Conservation (phyloP, 148 eudicot genomes). For the Rhododendron molle region DNA sequence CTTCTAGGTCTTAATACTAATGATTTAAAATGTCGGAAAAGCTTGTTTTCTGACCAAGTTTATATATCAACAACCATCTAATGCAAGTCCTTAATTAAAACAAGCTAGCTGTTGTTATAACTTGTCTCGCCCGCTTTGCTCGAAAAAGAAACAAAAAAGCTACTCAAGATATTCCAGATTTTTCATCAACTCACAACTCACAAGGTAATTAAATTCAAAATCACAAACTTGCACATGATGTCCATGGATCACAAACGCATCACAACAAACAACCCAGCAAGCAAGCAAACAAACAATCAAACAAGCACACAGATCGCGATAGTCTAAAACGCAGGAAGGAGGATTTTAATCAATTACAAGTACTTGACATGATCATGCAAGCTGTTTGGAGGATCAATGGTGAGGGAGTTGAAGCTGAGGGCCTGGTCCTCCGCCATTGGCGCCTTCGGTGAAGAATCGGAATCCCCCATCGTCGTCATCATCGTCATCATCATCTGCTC, state of each 20-base stretch:
- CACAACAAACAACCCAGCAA: not conserved
- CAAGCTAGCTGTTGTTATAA: no score
- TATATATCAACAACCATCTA: no score
- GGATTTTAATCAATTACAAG: not conserved
- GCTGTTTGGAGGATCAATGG: slow-evolving; percentile 6
- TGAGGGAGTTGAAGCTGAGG: not conserved
- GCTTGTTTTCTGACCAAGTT: no score
- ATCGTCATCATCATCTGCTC: not conserved
- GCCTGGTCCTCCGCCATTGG: not conserved
- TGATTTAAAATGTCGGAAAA: no score
- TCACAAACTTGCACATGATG: not conserved
- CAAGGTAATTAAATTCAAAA: not conserved
- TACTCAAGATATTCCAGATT: no score
- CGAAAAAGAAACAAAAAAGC: no score
- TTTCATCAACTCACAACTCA: not conserved
- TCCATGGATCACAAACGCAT: not conserved
- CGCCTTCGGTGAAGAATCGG: not conserved
- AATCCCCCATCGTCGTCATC: not conserved
- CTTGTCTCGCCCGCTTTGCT: no score
- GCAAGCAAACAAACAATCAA: not conserved
- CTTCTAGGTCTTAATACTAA: no score
- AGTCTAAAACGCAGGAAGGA: not conserved
- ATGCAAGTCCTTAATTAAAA: no score
- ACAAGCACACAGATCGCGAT: not conserved
- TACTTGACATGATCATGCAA: not conserved